Evolutionary conservation across 371 early-diverging fungal species (phyloP).

Genomic region (Apophysomyces variabilis): DNA sequence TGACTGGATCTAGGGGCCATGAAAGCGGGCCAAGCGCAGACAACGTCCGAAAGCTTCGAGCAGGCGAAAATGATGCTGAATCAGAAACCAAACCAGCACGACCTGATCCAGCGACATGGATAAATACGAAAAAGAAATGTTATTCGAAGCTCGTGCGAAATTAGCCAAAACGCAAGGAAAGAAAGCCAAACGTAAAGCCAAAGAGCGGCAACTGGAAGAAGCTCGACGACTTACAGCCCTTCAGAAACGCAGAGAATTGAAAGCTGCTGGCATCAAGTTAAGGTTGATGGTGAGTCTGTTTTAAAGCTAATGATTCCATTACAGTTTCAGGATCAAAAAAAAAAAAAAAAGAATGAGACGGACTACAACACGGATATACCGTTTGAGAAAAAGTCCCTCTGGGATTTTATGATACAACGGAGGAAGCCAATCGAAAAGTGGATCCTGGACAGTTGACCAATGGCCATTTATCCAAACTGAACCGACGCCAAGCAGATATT

Average conservation of each 20-base stretch:
- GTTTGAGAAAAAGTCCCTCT: conserved; percentile 85
- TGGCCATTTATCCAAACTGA: conserved; percentile 75
- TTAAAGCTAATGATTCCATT: neutral
- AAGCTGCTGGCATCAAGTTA: conserved; percentile 94
- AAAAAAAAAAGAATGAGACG: conserved; percentile 75
- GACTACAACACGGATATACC: conserved; percentile 97
- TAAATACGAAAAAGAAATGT: conserved; percentile 98
- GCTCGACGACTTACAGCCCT: no score
- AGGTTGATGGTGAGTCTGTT: conserved; percentile 15
- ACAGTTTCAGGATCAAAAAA: conserved; percentile 56
- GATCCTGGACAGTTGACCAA: conserved; percentile 67
- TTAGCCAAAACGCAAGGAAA: conserved; percentile 98
- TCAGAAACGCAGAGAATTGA: conserved; percentile 96
- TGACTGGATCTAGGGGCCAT: conserved; percentile 67
- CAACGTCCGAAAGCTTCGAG: conserved; percentile 81
- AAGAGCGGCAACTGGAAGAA: no score
- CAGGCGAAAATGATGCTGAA: conserved; percentile 97
- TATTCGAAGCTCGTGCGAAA: conserved; percentile 96
- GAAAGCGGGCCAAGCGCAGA: conserved; percentile 82
- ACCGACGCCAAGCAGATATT: conserved; percentile 79
- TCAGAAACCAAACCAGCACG: conserved; percentile 96
- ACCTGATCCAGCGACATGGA: conserved; percentile 99
- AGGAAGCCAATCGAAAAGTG: conserved; percentile 70
- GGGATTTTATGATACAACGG: conserved; percentile 92
- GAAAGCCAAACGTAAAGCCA: conserved; percentile 97